phyloP scores from a whole-genome alignment of 2,329 filamentous ascomycete species.

The Neofusicoccum ribis region DNA sequence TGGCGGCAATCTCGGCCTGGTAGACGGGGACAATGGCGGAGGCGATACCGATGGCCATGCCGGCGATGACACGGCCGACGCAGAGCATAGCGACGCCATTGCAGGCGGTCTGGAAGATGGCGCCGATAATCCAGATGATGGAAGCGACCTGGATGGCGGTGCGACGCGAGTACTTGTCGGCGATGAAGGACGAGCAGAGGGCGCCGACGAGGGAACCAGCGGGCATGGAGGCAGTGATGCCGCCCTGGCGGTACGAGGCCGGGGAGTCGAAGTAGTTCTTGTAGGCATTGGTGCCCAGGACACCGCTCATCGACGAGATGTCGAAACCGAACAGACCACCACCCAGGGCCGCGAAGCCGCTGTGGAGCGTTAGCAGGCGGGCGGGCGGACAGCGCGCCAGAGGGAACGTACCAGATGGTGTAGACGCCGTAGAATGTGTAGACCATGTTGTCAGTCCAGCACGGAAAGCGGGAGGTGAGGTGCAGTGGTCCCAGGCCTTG shows the following conservation, averaged over 20 bases:
- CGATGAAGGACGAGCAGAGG: slow-evolving; percentile 37
- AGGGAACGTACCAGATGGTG: slow-evolving; percentile 57
- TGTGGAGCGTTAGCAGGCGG: background rate
- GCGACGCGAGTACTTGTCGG: slow-evolving; percentile 37
- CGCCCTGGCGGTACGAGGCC: slow-evolving; percentile 23
- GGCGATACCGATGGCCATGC: slow-evolving; percentile 81
- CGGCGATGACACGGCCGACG: slow-evolving; percentile 75
- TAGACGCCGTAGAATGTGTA: slow-evolving; percentile 47
- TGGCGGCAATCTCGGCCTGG: slow-evolving; percentile 75
- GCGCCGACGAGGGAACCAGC: slow-evolving; percentile 40
- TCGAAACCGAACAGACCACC: slow-evolving; percentile 52
- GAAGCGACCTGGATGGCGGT: slow-evolving; percentile 37
- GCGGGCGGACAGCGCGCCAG: slow-evolving; percentile 50
- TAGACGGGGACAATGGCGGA: slow-evolving; percentile 93
- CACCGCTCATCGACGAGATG: slow-evolving; percentile 57
- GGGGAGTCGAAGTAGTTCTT: slow-evolving; percentile 24
- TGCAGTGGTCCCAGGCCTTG: background rate
- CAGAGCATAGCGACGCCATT: slow-evolving; percentile 34
- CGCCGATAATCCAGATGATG: slow-evolving; percentile 39
- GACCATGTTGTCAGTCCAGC: background rate
- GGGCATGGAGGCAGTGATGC: slow-evolving; percentile 41
- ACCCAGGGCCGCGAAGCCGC: background rate
- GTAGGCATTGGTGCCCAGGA: slow-evolving; percentile 45
- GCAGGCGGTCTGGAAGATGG: slow-evolving; percentile 24
- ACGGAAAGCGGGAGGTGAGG: background rate